These are phyloP conservation scores for Fragaria iinumae DNA, from an alignment of 306 rosid species.

Conservation along the genomic window DNA sequence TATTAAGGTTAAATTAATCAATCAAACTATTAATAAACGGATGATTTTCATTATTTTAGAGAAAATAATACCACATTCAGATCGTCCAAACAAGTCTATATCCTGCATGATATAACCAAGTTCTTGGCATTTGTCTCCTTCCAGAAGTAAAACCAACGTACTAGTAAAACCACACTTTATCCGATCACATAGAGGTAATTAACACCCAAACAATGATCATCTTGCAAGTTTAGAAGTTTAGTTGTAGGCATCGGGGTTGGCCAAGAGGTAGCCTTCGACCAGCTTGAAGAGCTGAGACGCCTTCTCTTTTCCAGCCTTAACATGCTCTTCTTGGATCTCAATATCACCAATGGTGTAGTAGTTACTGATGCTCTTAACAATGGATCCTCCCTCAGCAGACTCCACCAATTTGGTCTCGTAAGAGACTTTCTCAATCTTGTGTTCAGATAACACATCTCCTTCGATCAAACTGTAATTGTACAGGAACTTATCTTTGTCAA, in stretches of 20 bases:
- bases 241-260: slow-evolving; percentile 22
- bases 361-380: slow-evolving; percentile 26
- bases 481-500: slow-evolving; percentile 32
- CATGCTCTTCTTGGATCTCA: slow-evolving; percentile 21
- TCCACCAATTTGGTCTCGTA: slow-evolving; percentile 35
- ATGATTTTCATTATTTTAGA: not conserved
- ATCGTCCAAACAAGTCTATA: not conserved
- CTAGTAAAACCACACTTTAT: not conserved
- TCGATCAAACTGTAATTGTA: slow-evolving; percentile 38
- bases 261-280: slow-evolving; percentile 28
- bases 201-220: not conserved
- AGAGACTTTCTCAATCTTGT: slow-evolving; percentile 35
- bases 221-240: too few species aligned
- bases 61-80: not conserved
- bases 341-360: slow-evolving; percentile 33
- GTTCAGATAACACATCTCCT: slow-evolving; percentile 33
- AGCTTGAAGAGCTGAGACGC: slow-evolving; percentile 33
- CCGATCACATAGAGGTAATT: not conserved
- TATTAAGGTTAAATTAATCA: not conserved
- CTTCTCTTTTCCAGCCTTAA: slow-evolving; percentile 31
- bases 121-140: not conserved
- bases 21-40: not conserved
- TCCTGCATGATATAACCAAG: not conserved
- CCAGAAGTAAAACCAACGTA: not conserved
- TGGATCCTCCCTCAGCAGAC: slow-evolving; percentile 36